Percentiles rank a stretch among this genome's conserved stretches.
Conservation (phyloP, 2,329 filamentous ascomycete genomes). For the Aspergillus flavus region DNA sequence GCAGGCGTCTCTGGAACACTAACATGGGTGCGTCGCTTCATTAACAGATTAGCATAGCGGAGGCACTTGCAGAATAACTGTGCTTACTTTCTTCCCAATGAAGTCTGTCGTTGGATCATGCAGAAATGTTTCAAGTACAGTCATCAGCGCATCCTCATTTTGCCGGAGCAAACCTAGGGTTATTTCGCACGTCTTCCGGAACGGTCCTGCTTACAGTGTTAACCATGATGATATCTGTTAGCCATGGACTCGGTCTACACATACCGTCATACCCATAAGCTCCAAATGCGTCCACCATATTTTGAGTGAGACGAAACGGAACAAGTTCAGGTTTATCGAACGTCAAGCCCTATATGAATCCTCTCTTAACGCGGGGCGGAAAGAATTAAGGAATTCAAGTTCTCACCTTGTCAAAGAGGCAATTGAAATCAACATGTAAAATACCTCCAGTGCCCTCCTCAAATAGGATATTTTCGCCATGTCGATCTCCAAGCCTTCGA, state of each 20-base stretch:
- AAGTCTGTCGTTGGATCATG: constrained; percentile 96
- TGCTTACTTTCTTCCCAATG: constrained; percentile 68
- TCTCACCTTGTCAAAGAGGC: constrained; percentile 84
- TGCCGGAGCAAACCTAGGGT: constrained; percentile 81
- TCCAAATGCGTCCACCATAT: constrained; percentile 98
- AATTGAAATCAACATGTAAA: constrained; percentile 99
- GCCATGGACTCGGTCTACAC: constrained; percentile 4
- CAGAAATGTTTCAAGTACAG: constrained; percentile 93
- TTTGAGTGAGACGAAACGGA: constrained; percentile 95
- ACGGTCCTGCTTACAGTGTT: constrained; percentile 61
- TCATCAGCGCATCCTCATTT: constrained; percentile 96
- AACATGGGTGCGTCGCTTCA: constrained; percentile 53
- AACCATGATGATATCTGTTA: neutral
- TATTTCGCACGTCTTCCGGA: constrained; percentile 86
- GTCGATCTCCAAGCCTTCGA: constrained; percentile 77
- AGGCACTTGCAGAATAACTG: neutral
- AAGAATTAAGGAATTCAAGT: neutral
- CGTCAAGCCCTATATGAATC: constrained; percentile 65
- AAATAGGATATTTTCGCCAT: constrained; percentile 95
- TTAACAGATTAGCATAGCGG: constrained; percentile 4
- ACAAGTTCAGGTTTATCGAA: constrained; percentile 94
- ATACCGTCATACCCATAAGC: constrained; percentile 82
- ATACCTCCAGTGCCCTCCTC: constrained; percentile 92
- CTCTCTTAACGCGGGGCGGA: neutral
- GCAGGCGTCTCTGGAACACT: constrained; percentile 67